Evolutionary conservation across 768 basidiomycete species (phyloP).

Genomic region (Macrocybe gigantea): DNA sequence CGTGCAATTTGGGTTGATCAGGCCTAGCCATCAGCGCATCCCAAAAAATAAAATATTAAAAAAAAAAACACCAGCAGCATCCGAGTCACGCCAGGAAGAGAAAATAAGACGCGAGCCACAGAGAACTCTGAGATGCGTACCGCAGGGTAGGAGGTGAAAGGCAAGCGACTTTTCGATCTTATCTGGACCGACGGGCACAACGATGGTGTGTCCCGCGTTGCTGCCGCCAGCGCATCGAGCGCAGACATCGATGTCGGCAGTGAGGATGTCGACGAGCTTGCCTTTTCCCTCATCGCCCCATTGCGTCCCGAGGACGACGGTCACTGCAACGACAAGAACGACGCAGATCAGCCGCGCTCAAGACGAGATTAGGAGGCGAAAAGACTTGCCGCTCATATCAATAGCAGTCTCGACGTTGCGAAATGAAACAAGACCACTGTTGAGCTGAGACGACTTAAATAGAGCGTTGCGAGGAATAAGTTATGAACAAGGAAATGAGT

Average conservation of each 20-base stretch:
- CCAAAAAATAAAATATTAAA: conserved; percentile 4
- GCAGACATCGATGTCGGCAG: conserved; percentile 85
- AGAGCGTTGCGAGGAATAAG: too few species aligned
- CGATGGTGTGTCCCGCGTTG: conserved; percentile 98
- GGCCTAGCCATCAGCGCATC: conserved; percentile 36
- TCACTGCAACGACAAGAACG: conserved; percentile 24
- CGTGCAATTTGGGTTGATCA: conserved; percentile 80
- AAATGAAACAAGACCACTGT: too few species aligned
- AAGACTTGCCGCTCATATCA: conserved; percentile 25
- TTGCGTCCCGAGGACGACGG: conserved; percentile 81
- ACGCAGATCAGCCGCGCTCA: not conserved
- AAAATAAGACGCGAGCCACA: not conserved
- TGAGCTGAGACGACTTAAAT: too few species aligned
- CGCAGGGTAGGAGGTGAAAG: conserved; percentile 93
- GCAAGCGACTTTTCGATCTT: conserved; percentile 80
- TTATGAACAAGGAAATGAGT: too few species aligned
- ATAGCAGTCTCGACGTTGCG: too few species aligned
- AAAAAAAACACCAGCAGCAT: not conserved
- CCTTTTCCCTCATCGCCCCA: conserved; percentile 96
- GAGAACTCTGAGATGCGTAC: conserved; percentile 34
- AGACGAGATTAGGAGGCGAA: not conserved
- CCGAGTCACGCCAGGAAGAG: too few species aligned
- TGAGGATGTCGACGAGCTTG: conserved; percentile 95
- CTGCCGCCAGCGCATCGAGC: conserved; percentile 97
- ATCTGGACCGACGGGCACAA: conserved; percentile 67